Evolutionary conservation across 176 grass and related monocot genomes (phyloP).

Genomic region (Urochloa ruziziensis): DNA sequence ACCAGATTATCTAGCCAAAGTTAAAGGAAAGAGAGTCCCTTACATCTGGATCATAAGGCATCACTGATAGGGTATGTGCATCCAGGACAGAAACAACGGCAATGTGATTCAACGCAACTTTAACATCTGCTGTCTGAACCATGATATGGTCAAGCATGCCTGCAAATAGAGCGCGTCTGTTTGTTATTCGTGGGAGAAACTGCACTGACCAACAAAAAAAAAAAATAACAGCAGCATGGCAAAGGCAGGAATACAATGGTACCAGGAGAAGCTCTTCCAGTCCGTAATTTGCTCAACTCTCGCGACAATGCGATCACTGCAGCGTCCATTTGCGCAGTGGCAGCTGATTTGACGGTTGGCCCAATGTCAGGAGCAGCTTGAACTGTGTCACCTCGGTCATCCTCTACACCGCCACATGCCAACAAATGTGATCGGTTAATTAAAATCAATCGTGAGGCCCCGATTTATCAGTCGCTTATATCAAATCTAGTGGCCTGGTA

Average conservation of each 20-base stretch:
- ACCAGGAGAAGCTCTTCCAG: constrained; percentile 83
- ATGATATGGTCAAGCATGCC: constrained; percentile 98
- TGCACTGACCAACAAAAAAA: not conserved
- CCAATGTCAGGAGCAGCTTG: constrained; percentile 65
- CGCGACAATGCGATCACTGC: constrained; percentile 70
- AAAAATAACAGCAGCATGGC: constrained; percentile 8
- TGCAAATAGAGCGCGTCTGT: constrained; percentile 27
- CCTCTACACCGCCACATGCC: constrained; percentile 50
- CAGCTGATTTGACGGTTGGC: constrained; percentile 63
- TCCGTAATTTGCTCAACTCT: constrained; percentile 86
- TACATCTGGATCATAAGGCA: constrained; percentile 92
- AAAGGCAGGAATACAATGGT: not conserved
- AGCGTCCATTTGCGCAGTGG: constrained; percentile 76
- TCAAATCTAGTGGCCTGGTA: not conserved
- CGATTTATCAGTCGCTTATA: not conserved
- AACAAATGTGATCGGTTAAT: not conserved
- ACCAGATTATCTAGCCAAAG: not conserved
- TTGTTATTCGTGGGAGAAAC: not conserved
- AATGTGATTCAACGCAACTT: constrained; percentile 69
- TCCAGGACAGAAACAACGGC: constrained; percentile 94
- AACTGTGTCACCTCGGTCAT: constrained; percentile 72
- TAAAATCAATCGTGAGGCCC: not conserved
- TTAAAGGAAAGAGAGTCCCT: constrained; percentile 29
- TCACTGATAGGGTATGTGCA: constrained; percentile 81
- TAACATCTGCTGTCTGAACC: constrained; percentile 63